Evolutionary conservation across 108 stramenopile species (phyloP), one percentile per base, ranked within the genome.

Genomic region (Fistulifera pelliculosa): DNA sequence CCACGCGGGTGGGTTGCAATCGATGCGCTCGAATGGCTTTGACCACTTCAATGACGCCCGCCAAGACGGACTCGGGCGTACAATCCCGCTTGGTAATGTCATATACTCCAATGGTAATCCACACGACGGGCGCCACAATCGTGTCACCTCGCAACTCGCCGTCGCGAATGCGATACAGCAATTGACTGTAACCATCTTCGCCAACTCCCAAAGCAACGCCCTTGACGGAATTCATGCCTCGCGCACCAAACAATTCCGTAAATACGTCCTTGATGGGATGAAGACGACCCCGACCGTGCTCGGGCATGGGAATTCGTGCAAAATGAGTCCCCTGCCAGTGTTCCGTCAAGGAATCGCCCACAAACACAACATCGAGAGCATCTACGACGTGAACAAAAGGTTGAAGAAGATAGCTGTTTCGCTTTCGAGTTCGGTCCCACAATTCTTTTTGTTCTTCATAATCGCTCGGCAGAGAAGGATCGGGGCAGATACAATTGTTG

Each of bases 91-190:
- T 21, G 2, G 2, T 48, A 63, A 75, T 71, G 27, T 79, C 74
- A 27, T 71, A 66, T 12, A 74, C 78, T 18, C 75, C 64, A 35
- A 74, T 47, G 23, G 75, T 45, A 68, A 71, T 70, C 68, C 68
- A 79, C 39, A 75, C 64, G 48, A 60, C 62, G 0, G 74, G 64
- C 27, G 64, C 65, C 47, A 79, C 52, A 7, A 59, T 62, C 41
- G 45, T 50, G 28, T 71, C 31, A 35, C 31, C 31, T 35, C 8
- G 70, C 60, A 73, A 68, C 64, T 79, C 74, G 13, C 74, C 78
- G 47, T 79, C 69, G 58, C 56, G 54, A 10, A 79, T 47, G 24
- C 78, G 62, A 41, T 45, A 66, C 14, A 66, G 49, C 17, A 66
- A 26, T 16, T 66, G 28, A 25, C 28, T 21, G 14, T 24, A 40